These are phyloP conservation scores for Lolium multiflorum DNA, from an alignment of 176 grass and related monocot genomes.

Conservation along the genomic window DNA sequence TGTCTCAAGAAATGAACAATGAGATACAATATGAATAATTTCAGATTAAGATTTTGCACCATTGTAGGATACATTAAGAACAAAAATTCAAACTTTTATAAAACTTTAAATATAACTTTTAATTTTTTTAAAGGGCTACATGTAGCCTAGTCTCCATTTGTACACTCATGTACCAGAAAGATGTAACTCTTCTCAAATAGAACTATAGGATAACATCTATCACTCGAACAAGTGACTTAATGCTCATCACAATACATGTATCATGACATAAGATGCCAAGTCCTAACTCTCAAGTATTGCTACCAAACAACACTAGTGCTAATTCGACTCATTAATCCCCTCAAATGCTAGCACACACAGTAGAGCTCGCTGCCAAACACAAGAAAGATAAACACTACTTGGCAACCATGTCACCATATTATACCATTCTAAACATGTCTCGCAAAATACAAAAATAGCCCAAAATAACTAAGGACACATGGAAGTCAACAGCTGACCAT, in stretches of 20 bases:
- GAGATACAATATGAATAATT: not conserved
- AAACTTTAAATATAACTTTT: no score
- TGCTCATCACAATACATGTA: not conserved
- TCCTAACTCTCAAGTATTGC: no score
- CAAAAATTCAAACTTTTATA: no score
- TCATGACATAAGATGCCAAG: not conserved
- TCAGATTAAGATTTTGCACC: no score
- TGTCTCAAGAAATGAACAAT: not conserved
- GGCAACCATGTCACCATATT: not conserved
- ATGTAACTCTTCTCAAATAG: slow-evolving; percentile 2
- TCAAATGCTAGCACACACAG: not conserved
- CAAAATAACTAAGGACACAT: no score
- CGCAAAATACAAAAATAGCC: no score
- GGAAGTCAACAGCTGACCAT: no score
- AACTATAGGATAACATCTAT: not conserved
- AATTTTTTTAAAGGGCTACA: no score
- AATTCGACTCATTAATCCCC: not conserved
- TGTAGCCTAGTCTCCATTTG: no score
- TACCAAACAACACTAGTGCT: not conserved
- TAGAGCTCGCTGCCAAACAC: not conserved
- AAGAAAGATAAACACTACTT: not conserved
- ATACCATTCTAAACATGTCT: not conserved
- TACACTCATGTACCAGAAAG: not conserved
- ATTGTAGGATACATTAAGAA: no score
- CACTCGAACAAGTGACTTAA: not conserved